These are phyloP conservation scores for Pseudonitzschia pungens DNA, from an alignment of 108 stramenopile genomes.

Conservation along the genomic window DNA sequence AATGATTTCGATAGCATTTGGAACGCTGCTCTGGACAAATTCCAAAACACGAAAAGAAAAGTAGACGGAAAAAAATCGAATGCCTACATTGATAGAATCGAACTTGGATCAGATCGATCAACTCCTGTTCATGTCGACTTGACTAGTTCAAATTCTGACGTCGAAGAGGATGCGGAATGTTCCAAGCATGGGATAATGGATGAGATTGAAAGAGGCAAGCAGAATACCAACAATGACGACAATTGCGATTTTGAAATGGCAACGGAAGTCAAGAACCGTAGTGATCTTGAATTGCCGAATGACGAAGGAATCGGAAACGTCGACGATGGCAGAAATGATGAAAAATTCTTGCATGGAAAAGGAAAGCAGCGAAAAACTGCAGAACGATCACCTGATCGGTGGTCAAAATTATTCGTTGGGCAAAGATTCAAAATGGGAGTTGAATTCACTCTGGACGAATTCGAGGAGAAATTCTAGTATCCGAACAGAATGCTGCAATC, in stretches of 20 bases:
- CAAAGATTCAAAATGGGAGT: not conserved
- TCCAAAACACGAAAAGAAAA: not conserved
- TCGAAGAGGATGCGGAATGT: not conserved
- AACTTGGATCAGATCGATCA: not conserved
- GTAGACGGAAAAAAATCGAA: not conserved
- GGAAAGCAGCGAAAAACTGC: not conserved
- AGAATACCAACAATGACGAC: not conserved
- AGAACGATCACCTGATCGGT: conserved; percentile 7
- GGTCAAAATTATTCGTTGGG: conserved; percentile 17
- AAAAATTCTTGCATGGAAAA: not conserved
- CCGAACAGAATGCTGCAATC: too few species aligned
- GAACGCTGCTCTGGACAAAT: not conserved
- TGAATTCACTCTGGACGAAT: conserved; percentile 15
- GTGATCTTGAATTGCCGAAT: not conserved
- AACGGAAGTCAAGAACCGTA: not conserved
- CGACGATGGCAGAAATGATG: not conserved
- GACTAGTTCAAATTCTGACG: not conserved
- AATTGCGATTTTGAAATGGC: not conserved
- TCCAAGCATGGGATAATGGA: not conserved
- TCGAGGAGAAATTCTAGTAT: not conserved
- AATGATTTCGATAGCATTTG: conserved; percentile 13
- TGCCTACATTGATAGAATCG: not conserved
- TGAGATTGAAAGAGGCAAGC: not conserved
- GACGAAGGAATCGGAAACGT: not conserved
- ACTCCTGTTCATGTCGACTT: not conserved